phyloP scores from a whole-genome alignment of 306 rosid genomes.

The Ceratonia siliqua region DNA sequence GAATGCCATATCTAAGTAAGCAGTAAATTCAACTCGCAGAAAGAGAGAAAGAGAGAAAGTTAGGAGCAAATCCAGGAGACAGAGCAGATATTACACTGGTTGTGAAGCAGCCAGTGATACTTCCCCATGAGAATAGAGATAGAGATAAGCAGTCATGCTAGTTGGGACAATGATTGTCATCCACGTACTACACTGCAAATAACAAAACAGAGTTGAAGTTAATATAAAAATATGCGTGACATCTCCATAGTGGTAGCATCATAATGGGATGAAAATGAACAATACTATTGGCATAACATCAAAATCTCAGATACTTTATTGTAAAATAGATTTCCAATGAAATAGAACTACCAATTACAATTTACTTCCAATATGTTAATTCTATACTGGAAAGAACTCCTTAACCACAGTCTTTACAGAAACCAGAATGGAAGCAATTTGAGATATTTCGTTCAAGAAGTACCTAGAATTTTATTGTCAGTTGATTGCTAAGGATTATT shows the following conservation, averaged over 20 bases:
- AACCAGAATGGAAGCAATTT: not conserved
- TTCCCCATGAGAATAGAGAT: conserved; percentile 98
- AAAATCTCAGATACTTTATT: not conserved
- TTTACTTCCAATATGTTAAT: not conserved
- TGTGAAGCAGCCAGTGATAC: conserved; percentile 96
- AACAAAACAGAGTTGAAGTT: conserved; percentile 26
- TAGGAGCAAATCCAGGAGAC: conserved; percentile 20
- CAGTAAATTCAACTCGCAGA: conserved; percentile 14
- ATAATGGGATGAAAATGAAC: not conserved
- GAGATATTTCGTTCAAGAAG: not conserved
- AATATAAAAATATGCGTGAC: conserved; percentile 12
- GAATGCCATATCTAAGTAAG: conserved; percentile 21
- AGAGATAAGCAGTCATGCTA: conserved; percentile 97
- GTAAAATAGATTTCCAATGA: not conserved
- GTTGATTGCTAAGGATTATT: not conserved
- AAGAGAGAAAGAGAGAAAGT: conserved; percentile 23
- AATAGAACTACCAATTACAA: not conserved
- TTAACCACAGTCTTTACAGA: not conserved
- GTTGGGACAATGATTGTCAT: conserved; percentile 94
- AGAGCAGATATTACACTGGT: conserved; percentile 61
- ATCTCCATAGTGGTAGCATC: conserved; percentile 18
- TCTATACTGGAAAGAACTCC: not conserved
- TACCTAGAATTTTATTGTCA: not conserved
- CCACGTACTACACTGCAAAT: conserved; percentile 97
- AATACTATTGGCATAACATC: conserved; percentile 5